Evolutionary conservation across 2,329 filamentous ascomycete species (phyloP), one percentile per base, ranked within the genome.

Genomic region (Calonectria montana): DNA sequence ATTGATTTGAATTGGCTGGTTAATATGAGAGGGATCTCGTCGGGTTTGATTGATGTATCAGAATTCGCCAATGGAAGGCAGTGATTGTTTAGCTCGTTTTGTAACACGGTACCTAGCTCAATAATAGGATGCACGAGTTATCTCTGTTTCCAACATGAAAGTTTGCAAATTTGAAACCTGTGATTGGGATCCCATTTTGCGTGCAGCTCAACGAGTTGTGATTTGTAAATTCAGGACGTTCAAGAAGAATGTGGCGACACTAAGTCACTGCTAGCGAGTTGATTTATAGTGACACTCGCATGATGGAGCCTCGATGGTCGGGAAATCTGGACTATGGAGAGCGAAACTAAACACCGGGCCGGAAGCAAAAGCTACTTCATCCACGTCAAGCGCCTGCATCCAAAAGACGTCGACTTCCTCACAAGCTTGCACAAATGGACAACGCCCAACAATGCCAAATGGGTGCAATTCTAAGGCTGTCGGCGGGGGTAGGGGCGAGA

Each of bases 71-170:
- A 55, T 23, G 31, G 57, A 45, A 39, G 65, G 35, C 23, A 59
- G 35, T 69, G 74, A 69, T 69, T 65, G 61, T 57, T 39, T 61
- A 31, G 66, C 73, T 68, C 29, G 66, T 65, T 65, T 73, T 71
- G 53, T 75, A 69, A 63, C 68, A 72, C 69, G 74, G 37, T 45
- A 25, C 21, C 65, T 65, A 69, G 39, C 65, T 77, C 71, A 65
- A 64, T 79, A 79, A 79, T 79, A 74, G 68, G 72, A 78, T 65
- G 62, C 67, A 59, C 72, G 55, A 57, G 66, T 61, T 74, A 48
- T 15, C 47, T 59, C 53, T 18, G 37, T 39, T 39, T 23, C 35
- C 53, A 39, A 39, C 12, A 39, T 15, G 21, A 13, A 29, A 16
- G 15, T 10, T 23, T 23, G 9, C 13, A 39, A 25, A 53, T 21